phyloP scores from a whole-genome alignment of 2,329 filamentous ascomycete species.

The Tolypocladium inflatum region DNA sequence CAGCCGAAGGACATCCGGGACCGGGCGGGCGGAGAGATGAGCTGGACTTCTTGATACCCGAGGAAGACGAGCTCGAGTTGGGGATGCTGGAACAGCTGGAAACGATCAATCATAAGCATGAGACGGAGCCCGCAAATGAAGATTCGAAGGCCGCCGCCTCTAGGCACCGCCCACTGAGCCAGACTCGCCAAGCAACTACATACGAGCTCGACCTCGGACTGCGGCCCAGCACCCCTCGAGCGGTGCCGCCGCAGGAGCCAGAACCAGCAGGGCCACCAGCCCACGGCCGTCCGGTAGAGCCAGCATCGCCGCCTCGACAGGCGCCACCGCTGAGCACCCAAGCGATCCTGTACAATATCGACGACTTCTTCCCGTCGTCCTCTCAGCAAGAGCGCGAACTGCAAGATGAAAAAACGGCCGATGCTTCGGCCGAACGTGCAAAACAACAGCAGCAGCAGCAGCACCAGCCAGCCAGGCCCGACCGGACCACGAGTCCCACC shows the following conservation, averaged over 20 bases:
- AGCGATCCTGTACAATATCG: slow-evolving; percentile 39
- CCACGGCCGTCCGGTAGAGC: neutral
- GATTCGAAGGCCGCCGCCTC: slow-evolving; percentile 5
- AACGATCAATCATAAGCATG: neutral
- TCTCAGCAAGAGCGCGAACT: slow-evolving; percentile 47
- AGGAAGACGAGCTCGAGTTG: slow-evolving; percentile 15
- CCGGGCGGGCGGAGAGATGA: neutral
- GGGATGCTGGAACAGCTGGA: slow-evolving; percentile 10
- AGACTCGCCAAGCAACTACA: slow-evolving; percentile 1
- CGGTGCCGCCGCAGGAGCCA: neutral
- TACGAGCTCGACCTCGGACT: neutral
- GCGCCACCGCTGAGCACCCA: slow-evolving; percentile 36
- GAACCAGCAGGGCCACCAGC: neutral
- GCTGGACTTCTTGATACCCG: slow-evolving; percentile 8
- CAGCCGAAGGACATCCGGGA: neutral
- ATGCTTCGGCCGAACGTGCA: neutral
- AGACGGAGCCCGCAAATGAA: slow-evolving; percentile 5
- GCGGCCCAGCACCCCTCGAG: neutral
- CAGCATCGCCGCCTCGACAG: slow-evolving; percentile 9
- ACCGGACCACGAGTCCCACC: slow-evolving; percentile 8
- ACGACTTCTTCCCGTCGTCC: slow-evolving; percentile 46
- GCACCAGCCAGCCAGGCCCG: slow-evolving; percentile 4
- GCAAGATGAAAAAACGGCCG: slow-evolving; percentile 22
- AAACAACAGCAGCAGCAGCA: neutral
- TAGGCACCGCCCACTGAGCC: neutral